Conservation (phyloP, 2,329 filamentous ascomycete genomes). For the Phaeosphaeria sp. region DNA sequence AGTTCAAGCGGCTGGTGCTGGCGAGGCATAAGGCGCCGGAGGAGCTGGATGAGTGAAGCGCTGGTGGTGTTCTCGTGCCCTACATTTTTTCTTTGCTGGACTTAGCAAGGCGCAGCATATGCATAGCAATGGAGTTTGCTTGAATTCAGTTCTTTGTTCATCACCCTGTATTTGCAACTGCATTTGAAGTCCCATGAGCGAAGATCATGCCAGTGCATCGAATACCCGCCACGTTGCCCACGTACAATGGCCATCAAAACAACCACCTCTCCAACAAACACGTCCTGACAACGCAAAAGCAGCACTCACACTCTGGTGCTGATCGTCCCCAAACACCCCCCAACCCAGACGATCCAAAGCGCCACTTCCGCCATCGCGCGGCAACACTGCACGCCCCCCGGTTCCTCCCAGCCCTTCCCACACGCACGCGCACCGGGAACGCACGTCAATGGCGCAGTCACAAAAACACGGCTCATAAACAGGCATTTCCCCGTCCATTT, state of each 20-base stretch:
- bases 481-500: too few relatives aligned
- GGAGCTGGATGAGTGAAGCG: constrained; percentile 41
- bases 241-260: too few relatives aligned
- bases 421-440: neutral
- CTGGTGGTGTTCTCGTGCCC: neutral
- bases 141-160: neutral
- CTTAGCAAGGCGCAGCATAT: constrained; percentile 3
- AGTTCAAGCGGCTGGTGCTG: constrained; percentile 81
- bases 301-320: too few relatives aligned
- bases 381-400: too few relatives aligned
- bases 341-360: neutral
- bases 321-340: too few relatives aligned
- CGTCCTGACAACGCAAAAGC: too few relatives aligned
- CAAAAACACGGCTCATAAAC: too few relatives aligned
- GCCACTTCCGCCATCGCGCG: neutral
- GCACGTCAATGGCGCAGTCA: neutral
- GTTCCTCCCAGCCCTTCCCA: neutral
- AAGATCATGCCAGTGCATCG: too few relatives aligned
- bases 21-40: constrained; percentile 64
- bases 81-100: constrained; percentile 2
- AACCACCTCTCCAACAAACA: too few relatives aligned
- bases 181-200: too few relatives aligned
- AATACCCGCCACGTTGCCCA: too few relatives aligned
- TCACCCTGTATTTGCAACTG: too few relatives aligned
- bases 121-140: constrained; percentile 16